Evolutionary conservation across 169 alveolate species (phyloP).

Genomic region (Plasmodium chabaudi): DNA sequence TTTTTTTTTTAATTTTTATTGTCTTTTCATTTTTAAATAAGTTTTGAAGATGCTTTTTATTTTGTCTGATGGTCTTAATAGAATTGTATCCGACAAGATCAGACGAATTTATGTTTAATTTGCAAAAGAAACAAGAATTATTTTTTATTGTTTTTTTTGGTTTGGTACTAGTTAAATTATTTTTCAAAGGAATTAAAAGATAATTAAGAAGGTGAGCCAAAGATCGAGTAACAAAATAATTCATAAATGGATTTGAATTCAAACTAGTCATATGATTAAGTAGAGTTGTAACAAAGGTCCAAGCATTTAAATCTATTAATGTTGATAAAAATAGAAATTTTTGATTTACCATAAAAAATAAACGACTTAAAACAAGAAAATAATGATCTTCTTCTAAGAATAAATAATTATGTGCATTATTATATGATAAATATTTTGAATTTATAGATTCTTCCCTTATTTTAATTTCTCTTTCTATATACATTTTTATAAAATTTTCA

Average conservation of each 20-base stretch:
- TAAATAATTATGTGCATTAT: constrained; percentile 29
- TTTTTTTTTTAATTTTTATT: constrained; percentile 25
- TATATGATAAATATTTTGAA: constrained; percentile 7
- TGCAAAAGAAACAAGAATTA: constrained; percentile 35
- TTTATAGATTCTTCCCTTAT: constrained; percentile 17
- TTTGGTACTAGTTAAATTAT: not conserved
- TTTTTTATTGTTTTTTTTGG: no score
- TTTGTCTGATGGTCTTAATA: constrained; percentile 19
- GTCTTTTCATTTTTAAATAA: constrained; percentile 44
- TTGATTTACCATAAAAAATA: constrained; percentile 32
- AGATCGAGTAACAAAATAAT: constrained; percentile 20
- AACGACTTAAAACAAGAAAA: constrained; percentile 14
- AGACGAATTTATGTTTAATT: not conserved
- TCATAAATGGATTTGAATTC: constrained; percentile 43
- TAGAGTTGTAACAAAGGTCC: constrained; percentile 10
- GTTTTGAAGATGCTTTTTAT: constrained; percentile 20
- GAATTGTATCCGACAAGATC: constrained; percentile 24
- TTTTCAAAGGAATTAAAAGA: constrained; percentile 8
- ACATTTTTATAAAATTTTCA: constrained; percentile 39
- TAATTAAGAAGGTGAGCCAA: constrained; percentile 4
- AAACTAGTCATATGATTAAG: constrained; percentile 30
- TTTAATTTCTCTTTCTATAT: constrained; percentile 56
- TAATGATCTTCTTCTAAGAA: constrained; percentile 26
- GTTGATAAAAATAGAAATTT: constrained; percentile 40
- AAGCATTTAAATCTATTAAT: constrained; percentile 53